Evolutionary conservation across 257 asterid genomes (phyloP), one percentile per base, ranked within the genome.

Genomic region (Solanum gandarillasii): DNA sequence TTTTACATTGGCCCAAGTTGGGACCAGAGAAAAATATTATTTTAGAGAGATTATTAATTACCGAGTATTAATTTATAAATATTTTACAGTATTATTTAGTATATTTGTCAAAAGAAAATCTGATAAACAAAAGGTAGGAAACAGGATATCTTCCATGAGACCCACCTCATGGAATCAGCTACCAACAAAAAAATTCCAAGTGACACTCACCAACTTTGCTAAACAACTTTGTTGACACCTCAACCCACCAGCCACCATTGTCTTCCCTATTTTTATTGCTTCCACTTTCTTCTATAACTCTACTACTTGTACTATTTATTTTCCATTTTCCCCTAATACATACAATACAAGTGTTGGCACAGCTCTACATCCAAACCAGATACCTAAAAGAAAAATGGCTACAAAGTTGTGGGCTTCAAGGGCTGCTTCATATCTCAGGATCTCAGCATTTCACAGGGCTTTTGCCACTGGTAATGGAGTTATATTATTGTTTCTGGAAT

Each of bases 341-440:
- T 48, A 18, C 62, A 9, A n/a, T 62, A 48, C 43, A 46, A 48
- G 41, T 46, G 38, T 21, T 46, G 39, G 0, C 85, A 46, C 39
- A 9, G 1, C 38, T 81, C 4, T 23, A 32, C 18, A 86, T 73
- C 18, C 25, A 23, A 85, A 85, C 9, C 83, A 31, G 29, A 73
- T 46, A n/a, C 73, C 68, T 62, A 62, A 4, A n/a, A 58, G 58
- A 62, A 84, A 55, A 46, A 97, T 97, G 98, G 98, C 99, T 76
- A 91, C 98, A 20, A 89, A 89, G 88, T 88, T 94, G 90, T 97
- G 98, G 98, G 98, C 98, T 55, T 89, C 93, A 9, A 94, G 89
- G 89, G 94, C 94, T 87, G 99, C 98, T 95, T 94, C 98, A 2
- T 93, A 88, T 90, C 93, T 96, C 31, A 93, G 90, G 98, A 94